Conservation (phyloP, 169 alveolate genomes). For the Eimeria zaria region DNA sequence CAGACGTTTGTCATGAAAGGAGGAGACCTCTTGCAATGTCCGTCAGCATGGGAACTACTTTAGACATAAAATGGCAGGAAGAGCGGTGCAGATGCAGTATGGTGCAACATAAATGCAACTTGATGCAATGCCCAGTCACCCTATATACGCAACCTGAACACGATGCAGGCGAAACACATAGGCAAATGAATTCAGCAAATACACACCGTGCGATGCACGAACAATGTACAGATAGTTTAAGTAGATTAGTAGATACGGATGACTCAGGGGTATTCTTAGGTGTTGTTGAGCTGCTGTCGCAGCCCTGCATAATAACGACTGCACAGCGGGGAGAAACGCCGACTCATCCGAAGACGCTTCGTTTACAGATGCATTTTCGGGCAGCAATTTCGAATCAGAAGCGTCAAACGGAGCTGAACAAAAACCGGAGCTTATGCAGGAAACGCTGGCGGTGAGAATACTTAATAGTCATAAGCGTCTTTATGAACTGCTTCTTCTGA, state of each 20-base stretch:
- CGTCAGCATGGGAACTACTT: neutral
- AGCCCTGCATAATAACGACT: slow-evolving; percentile 50
- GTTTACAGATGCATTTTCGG: slow-evolving; percentile 55
- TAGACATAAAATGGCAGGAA: neutral
- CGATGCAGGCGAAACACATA: neutral
- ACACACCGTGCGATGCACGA: neutral
- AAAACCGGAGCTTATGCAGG: neutral
- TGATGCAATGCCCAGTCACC: neutral
- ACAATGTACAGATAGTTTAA: too few species aligned
- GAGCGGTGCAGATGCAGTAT: neutral
- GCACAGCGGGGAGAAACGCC: slow-evolving; percentile 39
- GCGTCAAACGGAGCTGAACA: slow-evolving; percentile 16
- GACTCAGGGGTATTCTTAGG: neutral
- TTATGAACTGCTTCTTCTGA: neutral
- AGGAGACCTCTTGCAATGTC: slow-evolving; percentile 52
- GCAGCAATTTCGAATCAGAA: slow-evolving; percentile 9
- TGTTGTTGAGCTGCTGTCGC: neutral
- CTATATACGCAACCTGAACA: neutral
- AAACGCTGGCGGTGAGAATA: slow-evolving; percentile 10
- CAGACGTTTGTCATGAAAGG: slow-evolving; percentile 68
- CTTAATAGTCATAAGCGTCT: neutral
- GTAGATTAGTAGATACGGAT: neutral
- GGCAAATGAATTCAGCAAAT: neutral
- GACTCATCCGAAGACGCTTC: neutral
- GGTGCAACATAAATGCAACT: neutral